Evolutionary conservation across 78 protist species (phyloP).

Genomic region (Tieghemostelium lacteum): DNA sequence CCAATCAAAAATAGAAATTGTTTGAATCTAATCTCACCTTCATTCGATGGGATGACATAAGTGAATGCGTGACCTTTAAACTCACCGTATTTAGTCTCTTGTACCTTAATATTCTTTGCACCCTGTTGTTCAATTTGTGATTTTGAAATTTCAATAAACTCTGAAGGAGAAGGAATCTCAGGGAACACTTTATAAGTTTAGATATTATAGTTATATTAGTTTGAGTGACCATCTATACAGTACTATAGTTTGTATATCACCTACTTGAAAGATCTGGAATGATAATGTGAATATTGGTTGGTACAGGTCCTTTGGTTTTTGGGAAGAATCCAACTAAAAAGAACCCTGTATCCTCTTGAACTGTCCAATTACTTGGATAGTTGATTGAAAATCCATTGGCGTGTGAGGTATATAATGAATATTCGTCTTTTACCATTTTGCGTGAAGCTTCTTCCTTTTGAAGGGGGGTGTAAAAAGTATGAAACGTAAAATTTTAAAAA

Average conservation of each 20-base stretch:
- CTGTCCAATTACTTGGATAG: conserved; percentile 37
- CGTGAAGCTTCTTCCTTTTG: too few relatives aligned
- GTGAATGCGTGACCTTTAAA: neutral
- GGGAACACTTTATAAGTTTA: neutral
- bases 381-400: conserved; percentile 32
- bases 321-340: neutral
- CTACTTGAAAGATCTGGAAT: conserved; percentile 45
- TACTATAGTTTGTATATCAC: neutral
- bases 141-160: conserved; percentile 22
- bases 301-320: neutral
- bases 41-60: neutral
- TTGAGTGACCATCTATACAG: neutral
- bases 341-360: conserved; percentile 16
- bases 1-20: conserved; percentile 9
- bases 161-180: neutral
- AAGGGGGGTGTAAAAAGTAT: too few relatives aligned
- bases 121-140: conserved; percentile 9
- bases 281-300: conserved; percentile 2
- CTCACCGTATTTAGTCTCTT: neutral
- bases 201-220: neutral
- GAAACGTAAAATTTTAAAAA: too few relatives aligned
- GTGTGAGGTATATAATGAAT: neutral
- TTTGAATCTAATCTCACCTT: neutral
- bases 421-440: neutral
- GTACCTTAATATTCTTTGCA: conserved; percentile 10